Evolutionary conservation across 78 protist species (phyloP), one percentile per base, ranked within the genome.

Genomic region (Diacronema lutheri): DNA sequence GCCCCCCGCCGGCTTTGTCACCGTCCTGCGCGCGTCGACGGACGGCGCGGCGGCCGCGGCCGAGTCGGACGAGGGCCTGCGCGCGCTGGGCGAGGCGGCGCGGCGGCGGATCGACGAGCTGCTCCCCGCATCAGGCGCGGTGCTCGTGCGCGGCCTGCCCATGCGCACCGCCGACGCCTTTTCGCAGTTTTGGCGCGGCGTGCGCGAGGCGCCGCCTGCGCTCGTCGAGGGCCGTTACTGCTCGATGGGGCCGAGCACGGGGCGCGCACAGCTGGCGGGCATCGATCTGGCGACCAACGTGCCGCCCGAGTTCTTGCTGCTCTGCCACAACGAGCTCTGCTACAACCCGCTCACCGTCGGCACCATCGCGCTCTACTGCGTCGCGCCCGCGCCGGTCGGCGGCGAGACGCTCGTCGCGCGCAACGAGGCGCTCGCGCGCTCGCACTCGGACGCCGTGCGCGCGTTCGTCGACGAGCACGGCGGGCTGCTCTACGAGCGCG

Each of bases 201-300:
- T 72, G 35, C 21, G 1, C 66, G 20, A 56, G 61, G 44, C 9
- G 50, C 25, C 60, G 62, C 80, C 79, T 12, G 37, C 61, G 21
- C 80, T 72, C 25, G 80, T 26, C 23, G 80, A 72, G 37, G 80
- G 80, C 3, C 1, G 38, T 38, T 72, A 72, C 60, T 14, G 9
- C 7, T 72, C 80, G 38, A 35, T 72, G 35, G 80, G 80, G 38
- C 62, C 62, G 23, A 11, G 61, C 37, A 57, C 50, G 13, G 61
- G 80, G 38, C 7, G 80, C 14, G 23, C 20, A 9, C 44, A 72
- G 80, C n/a, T 72, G 37, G 40, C 80, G 1, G 80, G 80, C 37
- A 72, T 72, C 80, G 80, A 72, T 62, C 0, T 46, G 38, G 80
- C 80, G 33, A 72, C 80, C 38, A 72, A 72, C 80, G 80, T 72